Percentiles rank a stretch among this genome's conserved stretches.
phyloP scores from a whole-genome alignment of 2,329 filamentous ascomycete genomes.

The Sordariomycetes sp. region DNA sequence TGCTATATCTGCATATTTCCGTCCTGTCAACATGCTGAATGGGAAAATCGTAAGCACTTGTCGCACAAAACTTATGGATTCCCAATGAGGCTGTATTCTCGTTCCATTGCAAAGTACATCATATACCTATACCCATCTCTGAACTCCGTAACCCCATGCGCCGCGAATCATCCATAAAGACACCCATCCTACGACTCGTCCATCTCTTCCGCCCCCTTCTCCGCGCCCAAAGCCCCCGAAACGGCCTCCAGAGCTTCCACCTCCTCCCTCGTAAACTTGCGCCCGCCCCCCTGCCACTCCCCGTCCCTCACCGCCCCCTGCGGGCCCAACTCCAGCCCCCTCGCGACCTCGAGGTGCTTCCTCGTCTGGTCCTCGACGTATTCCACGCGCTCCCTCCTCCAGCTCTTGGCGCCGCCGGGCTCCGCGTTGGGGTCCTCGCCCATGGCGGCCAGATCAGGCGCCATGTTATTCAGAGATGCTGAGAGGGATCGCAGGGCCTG shows the following conservation, averaged over 20 bases:
- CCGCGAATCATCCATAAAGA: not conserved
- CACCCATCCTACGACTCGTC: constrained; percentile 2
- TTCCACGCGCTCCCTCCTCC: constrained; percentile 57
- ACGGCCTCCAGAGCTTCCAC: constrained; percentile 43
- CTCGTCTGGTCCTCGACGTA: constrained; percentile 76
- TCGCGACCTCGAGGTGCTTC: constrained; percentile 58
- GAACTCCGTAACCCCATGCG: not conserved
- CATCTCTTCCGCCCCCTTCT: constrained; percentile 5
- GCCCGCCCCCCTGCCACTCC: constrained; percentile 46
- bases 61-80: no score
- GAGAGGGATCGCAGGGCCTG: constrained; percentile 61
- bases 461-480: constrained; percentile 45
- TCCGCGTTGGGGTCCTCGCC: constrained; percentile 15
- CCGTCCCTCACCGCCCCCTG: constrained; percentile 51
- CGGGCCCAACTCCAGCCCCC: constrained; percentile 51
- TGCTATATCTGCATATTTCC: no score
- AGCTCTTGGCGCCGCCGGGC: constrained; percentile 25
- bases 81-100: no score
- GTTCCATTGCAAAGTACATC: not conserved
- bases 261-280: constrained; percentile 34
- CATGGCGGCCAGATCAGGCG: constrained; percentile 40
- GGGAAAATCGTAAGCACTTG: no score
- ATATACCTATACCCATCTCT: not conserved
- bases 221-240: constrained; percentile 27
- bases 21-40: no score